Evolutionary conservation across 768 basidiomycete genomes (phyloP).

Genomic region (Suillus decipiens): DNA sequence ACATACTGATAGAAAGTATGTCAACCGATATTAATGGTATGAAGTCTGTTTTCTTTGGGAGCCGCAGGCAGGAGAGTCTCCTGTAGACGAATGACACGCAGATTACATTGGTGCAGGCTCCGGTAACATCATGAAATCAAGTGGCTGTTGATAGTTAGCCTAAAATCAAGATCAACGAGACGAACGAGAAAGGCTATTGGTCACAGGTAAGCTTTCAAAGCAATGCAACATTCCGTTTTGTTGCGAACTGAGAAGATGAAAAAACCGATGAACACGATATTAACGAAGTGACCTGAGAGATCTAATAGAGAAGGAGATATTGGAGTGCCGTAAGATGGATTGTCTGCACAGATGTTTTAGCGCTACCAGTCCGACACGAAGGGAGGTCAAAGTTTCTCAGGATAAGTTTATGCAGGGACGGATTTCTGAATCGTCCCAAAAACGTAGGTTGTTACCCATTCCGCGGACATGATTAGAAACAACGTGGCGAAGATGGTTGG

Average conservation of each 20-base stretch:
- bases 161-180: not conserved
- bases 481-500: not conserved
- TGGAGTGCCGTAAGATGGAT: constrained; percentile 4
- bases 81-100: not conserved
- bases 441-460: constrained; percentile 2
- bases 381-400: not conserved
- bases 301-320: not conserved
- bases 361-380: not conserved
- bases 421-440: constrained; percentile 1
- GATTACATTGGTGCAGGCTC: not conserved
- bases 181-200: not conserved
- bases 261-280: not conserved
- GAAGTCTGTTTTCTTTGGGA: not conserved
- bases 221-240: too few relatives aligned
- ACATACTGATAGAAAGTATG: not conserved
- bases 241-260: not conserved
- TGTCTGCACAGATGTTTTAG: constrained; percentile 1
- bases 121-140: not conserved
- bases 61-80: not conserved
- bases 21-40: not conserved
- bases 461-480: not conserved
- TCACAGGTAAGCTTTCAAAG: not conserved
- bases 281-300: not conserved
- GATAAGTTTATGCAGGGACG: not conserved
- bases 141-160: not conserved